Conservation (phyloP, 352 stramenopile genomes). For the Pythium sukuiense region DNA sequence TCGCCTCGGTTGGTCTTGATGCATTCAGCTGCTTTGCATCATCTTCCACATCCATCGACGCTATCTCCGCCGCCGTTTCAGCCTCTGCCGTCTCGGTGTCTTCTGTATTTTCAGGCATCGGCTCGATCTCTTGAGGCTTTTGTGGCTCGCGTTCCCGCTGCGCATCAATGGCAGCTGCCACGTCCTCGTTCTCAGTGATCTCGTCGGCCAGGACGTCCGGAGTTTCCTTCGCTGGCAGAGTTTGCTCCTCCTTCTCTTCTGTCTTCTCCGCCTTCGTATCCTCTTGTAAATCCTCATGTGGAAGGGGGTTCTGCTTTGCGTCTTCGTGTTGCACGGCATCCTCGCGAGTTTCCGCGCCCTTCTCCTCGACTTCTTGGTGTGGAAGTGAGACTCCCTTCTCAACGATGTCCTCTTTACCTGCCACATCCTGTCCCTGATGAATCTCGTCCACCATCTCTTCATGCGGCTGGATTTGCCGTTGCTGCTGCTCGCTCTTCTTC, state of each 20-base stretch:
- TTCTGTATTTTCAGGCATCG: background rate
- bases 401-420: background rate
- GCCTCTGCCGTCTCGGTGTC: background rate
- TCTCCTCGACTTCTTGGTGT: background rate
- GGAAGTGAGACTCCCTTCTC: background rate
- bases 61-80: background rate
- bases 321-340: too few species aligned
- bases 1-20: too few species aligned
- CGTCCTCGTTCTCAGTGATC: background rate
- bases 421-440: background rate
- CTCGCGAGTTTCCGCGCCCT: background rate
- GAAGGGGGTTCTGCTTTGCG: too few species aligned
- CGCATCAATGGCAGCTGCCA: background rate
- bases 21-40: background rate
- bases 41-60: background rate
- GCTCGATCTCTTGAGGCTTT: background rate
- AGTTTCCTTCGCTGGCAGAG: background rate
- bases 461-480: background rate
- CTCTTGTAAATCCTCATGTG: background rate
- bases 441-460: background rate
- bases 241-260: background rate
- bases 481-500: background rate
- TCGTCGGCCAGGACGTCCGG: too few species aligned
- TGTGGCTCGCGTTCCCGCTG: background rate
- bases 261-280: background rate